These are phyloP conservation scores for Solanum dulcamara DNA, from an alignment of 257 asterid genomes.

Conservation along the genomic window DNA sequence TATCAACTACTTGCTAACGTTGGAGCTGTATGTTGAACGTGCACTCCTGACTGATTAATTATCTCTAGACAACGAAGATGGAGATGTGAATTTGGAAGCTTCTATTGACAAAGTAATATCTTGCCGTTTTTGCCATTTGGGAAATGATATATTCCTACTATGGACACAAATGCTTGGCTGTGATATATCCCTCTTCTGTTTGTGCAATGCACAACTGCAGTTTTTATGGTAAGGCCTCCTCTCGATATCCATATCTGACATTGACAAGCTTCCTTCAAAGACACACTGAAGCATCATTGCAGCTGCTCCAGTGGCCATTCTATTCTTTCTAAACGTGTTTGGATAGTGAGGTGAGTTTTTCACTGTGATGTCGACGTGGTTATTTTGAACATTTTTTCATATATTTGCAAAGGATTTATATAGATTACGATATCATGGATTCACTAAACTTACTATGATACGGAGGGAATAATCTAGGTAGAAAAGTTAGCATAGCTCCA, in stretches of 20 bases:
- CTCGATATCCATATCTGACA: constrained; percentile 22
- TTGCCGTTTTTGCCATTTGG: background rate
- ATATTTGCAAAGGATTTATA: background rate
- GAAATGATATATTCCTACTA: constrained; percentile 8
- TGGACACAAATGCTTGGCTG: constrained; percentile 6
- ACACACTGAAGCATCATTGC: constrained; percentile 12
- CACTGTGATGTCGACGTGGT: background rate
- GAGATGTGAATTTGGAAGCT: background rate
- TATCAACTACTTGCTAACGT: background rate
- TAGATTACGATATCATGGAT: background rate
- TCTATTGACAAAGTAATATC: background rate
- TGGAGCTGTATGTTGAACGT: background rate
- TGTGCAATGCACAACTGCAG: constrained; percentile 37
- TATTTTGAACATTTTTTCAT: background rate
- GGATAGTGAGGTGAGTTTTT: background rate
- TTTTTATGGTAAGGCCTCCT: constrained; percentile 26
- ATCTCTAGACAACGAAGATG: background rate
- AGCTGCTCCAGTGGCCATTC: constrained; percentile 13
- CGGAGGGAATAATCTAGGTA: background rate
- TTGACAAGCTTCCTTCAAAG: constrained; percentile 23
- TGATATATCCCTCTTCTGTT: constrained; percentile 1
- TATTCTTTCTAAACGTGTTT: background rate
- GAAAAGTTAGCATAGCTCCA: background rate
- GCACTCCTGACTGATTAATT: background rate
- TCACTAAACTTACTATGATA: background rate